Base-by-base conservation (phyloP, 139 green algal genomes). In the Diplosphaera chodatii region DNA sequence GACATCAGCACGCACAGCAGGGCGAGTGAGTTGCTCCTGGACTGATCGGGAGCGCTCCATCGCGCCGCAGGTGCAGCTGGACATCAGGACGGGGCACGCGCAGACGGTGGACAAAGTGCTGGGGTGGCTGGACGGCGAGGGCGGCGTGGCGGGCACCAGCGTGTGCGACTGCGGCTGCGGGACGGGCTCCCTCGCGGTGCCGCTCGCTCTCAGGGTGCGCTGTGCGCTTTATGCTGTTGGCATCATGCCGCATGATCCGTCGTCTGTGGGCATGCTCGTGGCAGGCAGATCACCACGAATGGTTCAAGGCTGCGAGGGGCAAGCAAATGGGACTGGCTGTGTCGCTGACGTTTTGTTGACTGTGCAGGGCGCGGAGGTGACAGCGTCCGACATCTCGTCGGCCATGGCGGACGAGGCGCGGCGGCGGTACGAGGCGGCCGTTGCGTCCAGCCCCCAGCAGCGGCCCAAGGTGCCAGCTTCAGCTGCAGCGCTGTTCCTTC, bases 81-180 rank as follows among this genome's bases (percentile, higher is more conserved):
- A 98, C 85, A 98, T 98, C 74, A 78, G 92, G 21, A 77, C 84
- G 29, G 94, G 94, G 27, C 94, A 99, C 37, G 91, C 92, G 4
- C 82, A 96, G 79, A 99, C 95, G 0, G 94, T 99, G 27, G 93
- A 97, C n/a, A 99, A 99, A 86, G 88, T 96, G 62, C 82, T 98
- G 1, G 75, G 67, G 18, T 98, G 93, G 94, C 40, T 98, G 56
- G 83, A 88, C 55, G 78, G 86, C 67, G 90, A 98, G 76, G 89
- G 88, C 16, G 74, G 79, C 40, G 32, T 98, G 25, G 65, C 86
- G 71, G 96, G 91, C 63, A 71, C 79, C 21, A 94, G 85, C 32
- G 73, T 99, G 1, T 90, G 79, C 41, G 95, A 99, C 70, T 86
- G 84, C 23, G 95, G 95, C 40, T 99, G 96, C 75, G 95, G 95